Evolutionary conservation across 164 flowering plant genomes (phyloP).

Genomic region (Kingdonia uniflora): DNA sequence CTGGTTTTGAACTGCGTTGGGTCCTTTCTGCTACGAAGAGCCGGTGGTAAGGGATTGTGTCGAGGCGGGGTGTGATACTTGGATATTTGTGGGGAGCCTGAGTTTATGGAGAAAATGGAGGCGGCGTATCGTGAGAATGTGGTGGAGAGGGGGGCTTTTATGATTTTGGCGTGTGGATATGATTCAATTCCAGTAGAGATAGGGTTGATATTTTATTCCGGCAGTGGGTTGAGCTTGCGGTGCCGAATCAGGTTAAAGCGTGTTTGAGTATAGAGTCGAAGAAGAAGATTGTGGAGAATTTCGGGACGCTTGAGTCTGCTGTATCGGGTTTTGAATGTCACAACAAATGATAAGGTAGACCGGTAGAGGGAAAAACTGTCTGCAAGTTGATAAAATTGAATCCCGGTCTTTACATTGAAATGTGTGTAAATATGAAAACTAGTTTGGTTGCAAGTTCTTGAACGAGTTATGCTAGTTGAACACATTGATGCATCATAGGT

Average conservation of each 20-base stretch:
- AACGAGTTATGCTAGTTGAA: no score
- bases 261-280: constrained; percentile 68
- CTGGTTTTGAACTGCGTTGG: constrained; percentile 75
- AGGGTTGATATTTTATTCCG: constrained; percentile 51
- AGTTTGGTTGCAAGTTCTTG: no score
- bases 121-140: constrained; percentile 40
- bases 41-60: constrained; percentile 50
- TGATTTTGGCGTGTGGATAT: constrained; percentile 69
- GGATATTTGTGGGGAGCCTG: constrained; percentile 73
- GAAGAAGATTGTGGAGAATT: constrained; percentile 50
- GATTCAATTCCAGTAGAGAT: constrained; percentile 78
- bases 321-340: no score
- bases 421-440: no score
- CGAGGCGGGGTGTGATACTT: constrained; percentile 24
- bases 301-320: constrained; percentile 59
- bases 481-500: no score
- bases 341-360: no score
- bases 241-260: constrained; percentile 46
- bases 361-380: no score
- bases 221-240: constrained; percentile 46
- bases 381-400: no score
- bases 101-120: constrained; percentile 76
- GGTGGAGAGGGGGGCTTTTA: constrained; percentile 39
- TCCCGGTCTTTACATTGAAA: no score
- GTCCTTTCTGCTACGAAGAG: constrained; percentile 59